Evolutionary conservation across 2,329 filamentous ascomycete genomes (phyloP).

Genomic region (Emmonsiellopsis sp.): DNA sequence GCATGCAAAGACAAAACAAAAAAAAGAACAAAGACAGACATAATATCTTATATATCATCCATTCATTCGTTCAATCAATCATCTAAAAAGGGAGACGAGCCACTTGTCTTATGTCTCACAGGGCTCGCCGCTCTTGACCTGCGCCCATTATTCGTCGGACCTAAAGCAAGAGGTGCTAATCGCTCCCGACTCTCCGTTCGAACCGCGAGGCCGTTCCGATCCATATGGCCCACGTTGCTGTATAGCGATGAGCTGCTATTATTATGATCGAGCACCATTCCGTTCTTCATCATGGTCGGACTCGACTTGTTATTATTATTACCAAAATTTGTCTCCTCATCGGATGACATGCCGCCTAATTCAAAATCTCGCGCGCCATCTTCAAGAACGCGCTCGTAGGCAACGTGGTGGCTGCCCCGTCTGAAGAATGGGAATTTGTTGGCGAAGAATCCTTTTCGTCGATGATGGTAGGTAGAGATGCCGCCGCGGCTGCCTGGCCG

Average conservation of each 20-base stretch:
- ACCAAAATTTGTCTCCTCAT: slow-evolving; percentile 45
- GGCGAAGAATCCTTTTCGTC: slow-evolving; percentile 55
- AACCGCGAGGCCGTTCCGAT: slow-evolving; percentile 63
- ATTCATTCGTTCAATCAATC: not conserved
- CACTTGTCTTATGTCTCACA: slow-evolving; percentile 24
- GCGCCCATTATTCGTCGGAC: slow-evolving; percentile 39
- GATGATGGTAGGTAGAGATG: slow-evolving; percentile 24
- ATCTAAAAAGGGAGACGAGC: not conserved
- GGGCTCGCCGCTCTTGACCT: slow-evolving; percentile 38
- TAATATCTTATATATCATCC: slow-evolving; percentile 1
- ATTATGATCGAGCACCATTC: not conserved
- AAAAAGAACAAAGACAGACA: not conserved
- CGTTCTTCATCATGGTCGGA: slow-evolving; percentile 10
- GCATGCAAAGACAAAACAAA: not conserved
- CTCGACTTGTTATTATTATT: not conserved
- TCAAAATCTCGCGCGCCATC: slow-evolving; percentile 71
- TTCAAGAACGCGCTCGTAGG: slow-evolving; percentile 80
- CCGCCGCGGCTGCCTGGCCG: slow-evolving; percentile 26
- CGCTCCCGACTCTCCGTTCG: slow-evolving; percentile 81
- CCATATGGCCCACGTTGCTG: slow-evolving; percentile 30
- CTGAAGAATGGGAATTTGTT: slow-evolving; percentile 29
- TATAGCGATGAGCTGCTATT: not conserved
- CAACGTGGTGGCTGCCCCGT: slow-evolving; percentile 27
- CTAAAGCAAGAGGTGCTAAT: slow-evolving; percentile 46
- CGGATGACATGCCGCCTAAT: slow-evolving; percentile 55